Base-by-base conservation (phyloP, 176 grass and related monocot genomes). In the Bromus sterilis region DNA sequence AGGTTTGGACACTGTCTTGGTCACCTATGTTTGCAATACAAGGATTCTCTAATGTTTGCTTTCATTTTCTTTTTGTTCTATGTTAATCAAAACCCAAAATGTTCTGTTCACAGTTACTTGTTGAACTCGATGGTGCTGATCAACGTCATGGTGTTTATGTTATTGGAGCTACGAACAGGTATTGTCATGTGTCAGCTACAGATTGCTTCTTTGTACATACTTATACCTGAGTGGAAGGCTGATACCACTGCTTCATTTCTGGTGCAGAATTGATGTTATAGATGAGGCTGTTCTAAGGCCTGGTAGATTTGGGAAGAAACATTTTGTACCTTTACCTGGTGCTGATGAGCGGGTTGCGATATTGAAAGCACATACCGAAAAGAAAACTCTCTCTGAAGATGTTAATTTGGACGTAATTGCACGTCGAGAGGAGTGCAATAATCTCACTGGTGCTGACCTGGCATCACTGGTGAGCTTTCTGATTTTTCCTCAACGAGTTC, bases 161-260 rank as follows among this genome's bases (percentile, higher is more conserved):
- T 39, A 91, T 98, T 36, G 95, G 92, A 87, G 95, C 95, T 60
- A 98, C 95, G 44, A 98, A 98, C 81, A 94, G 95, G 95, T 98
- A 71, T 2, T 63, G 1, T n/a, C n/a, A n/a, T n/a, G n/a, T n/a
- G n/a, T 86, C 56, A 74, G 29, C 62, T 78, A 34, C 25, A 13
- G 40, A 29, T 14, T 11, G 49, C 0, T 79, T 21, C 34, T 53
- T 15, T 31, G 28, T 78, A 20, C 36, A 35, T 63, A 62, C 42
- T 53, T 81, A 68, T 23, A 44, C 18, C 26, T 51, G 31, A 42
- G 60, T 55, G 26, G 10, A 44, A 23, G 5, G n/a, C 34, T 76
- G 25, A 85, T 77, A 34, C 9, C 25, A 46, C 42, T 56, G 9
- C 43, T 23, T 48, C 21, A 11, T 76, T 77, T 77, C 33, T 72